These are phyloP conservation scores for Pleomassaria siparia DNA, from an alignment of 2,329 filamentous ascomycete species.

Conservation along the genomic window DNA sequence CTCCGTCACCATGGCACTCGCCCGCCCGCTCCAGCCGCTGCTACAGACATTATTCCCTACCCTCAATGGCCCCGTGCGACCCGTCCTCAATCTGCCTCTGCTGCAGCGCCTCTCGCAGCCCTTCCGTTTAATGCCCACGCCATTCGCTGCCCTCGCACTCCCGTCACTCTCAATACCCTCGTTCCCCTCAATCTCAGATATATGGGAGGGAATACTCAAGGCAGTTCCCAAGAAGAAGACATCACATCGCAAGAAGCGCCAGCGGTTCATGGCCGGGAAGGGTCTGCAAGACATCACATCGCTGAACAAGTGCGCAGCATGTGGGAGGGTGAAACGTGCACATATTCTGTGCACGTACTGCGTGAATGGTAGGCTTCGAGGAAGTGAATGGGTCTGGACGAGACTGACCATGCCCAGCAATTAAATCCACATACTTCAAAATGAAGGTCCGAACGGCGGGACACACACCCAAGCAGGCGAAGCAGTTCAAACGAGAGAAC, in stretches of 20 bases:
- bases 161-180: conserved; percentile 55
- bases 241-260: conserved; percentile 91
- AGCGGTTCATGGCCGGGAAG: conserved; percentile 94
- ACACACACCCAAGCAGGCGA: conserved; percentile 31
- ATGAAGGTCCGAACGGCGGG: conserved; percentile 28
- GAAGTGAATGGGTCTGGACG: no score
- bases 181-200: conserved; percentile 62
- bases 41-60: conserved; percentile 58
- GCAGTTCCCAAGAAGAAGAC: conserved; percentile 99
- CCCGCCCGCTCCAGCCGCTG: conserved; percentile 45
- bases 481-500: conserved; percentile 19
- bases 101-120: conserved; percentile 49
- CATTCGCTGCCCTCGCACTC: conserved; percentile 47
- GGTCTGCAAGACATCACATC: conserved; percentile 86
- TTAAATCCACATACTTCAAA: conserved; percentile 39
- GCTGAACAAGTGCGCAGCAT: conserved; percentile 86
- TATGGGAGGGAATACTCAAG: conserved; percentile 90
- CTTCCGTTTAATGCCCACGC: conserved; percentile 64
- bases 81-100: conserved; percentile 43
- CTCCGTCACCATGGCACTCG: conserved; percentile 39
- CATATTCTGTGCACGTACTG: conserved; percentile 89
- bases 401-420: conserved; percentile 19
- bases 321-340: conserved; percentile 82
- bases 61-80: conserved; percentile 46
- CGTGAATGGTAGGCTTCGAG: conserved; percentile 64